Evolutionary conservation across 2,329 filamentous ascomycete genomes (phyloP).

Genomic region (Trichoderma harzianum): DNA sequence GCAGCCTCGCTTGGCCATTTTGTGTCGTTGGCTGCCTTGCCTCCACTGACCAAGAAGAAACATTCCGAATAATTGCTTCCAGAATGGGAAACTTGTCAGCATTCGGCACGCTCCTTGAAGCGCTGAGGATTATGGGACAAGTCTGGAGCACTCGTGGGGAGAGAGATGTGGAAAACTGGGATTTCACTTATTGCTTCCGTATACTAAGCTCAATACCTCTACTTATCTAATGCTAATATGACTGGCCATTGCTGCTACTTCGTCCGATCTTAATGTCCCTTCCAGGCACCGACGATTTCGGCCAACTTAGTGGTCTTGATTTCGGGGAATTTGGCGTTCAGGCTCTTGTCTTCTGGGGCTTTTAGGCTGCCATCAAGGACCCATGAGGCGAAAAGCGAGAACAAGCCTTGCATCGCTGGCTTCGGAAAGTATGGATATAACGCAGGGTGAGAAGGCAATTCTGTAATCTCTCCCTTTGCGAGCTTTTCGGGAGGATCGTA

Average conservation of each 20-base stretch:
- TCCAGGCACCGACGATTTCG: conserved; percentile 9
- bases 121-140: not conserved
- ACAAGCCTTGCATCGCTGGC: not conserved
- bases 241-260: not conserved
- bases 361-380: not conserved
- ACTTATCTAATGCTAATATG: not conserved
- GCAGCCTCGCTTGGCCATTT: conserved; percentile 8
- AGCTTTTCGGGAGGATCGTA: not conserved
- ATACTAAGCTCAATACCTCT: not conserved
- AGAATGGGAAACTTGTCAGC: not conserved
- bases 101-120: not conserved
- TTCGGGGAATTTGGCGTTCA: conserved; percentile 5
- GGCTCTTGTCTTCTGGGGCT: not conserved
- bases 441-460: not conserved
- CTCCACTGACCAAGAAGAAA: not conserved
- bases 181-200: not conserved
- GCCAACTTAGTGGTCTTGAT: conserved; percentile 6
- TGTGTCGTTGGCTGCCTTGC: conserved; percentile 9
- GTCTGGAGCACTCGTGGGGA: not conserved
- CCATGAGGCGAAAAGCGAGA: not conserved
- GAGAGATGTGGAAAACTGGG: not conserved
- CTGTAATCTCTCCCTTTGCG: conserved; percentile 2
- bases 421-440: not conserved
- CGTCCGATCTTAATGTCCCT: not conserved
- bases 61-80: not conserved